Evolutionary conservation across 331 rosid genomes (phyloP).

Genomic region (Acacia concinna): DNA sequence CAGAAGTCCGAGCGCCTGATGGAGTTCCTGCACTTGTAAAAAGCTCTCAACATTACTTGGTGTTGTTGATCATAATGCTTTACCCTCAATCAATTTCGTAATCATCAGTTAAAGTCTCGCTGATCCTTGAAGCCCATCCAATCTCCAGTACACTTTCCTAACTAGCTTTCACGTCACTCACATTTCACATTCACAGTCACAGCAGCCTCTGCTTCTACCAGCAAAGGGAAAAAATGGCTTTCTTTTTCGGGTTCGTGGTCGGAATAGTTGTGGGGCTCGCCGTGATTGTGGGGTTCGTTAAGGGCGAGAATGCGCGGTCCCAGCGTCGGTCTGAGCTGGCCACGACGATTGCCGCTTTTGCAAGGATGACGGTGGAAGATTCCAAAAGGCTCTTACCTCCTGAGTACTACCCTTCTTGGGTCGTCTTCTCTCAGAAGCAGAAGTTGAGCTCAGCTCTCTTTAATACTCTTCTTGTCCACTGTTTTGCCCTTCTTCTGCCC

Average conservation of each 20-base stretch:
- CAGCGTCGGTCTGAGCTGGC: conserved; percentile 71
- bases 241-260: conserved; percentile 65
- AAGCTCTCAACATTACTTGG: background rate
- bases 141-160: background rate
- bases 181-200: background rate
- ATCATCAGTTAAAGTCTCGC: background rate
- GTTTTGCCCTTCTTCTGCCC: background rate
- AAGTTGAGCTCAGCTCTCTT: conserved; percentile 63
- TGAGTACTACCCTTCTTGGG: conserved; percentile 87
- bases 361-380: conserved; percentile 80
- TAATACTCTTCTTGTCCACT: background rate
- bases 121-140: background rate
- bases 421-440: conserved; percentile 77
- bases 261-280: conserved; percentile 71
- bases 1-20: background rate
- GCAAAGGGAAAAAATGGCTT: conserved; percentile 56
- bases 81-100: background rate
- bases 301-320: conserved; percentile 68
- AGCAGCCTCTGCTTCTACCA: background rate
- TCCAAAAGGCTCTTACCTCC: conserved; percentile 79
- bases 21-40: background rate
- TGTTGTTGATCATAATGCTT: background rate
- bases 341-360: conserved; percentile 71
- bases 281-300: conserved; percentile 60
- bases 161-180: background rate